Base-by-base conservation (phyloP, 768 basidiomycete genomes). In the Lactarius hengduanensis region DNA sequence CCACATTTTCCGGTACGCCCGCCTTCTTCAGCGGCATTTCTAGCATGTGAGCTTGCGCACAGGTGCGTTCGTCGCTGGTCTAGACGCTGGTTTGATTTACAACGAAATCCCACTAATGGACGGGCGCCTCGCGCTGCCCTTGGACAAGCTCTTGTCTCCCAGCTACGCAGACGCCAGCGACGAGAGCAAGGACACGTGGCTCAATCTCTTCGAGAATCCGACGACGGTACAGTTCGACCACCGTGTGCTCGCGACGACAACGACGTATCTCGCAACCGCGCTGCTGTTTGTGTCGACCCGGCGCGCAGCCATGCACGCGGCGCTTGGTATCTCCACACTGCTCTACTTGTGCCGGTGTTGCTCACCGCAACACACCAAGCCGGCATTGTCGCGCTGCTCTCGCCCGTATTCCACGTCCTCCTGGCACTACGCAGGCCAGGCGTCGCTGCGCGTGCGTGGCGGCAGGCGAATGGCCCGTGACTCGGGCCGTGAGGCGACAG, bases 141-240 rank as follows among this genome's bases (percentile, higher is more conserved):
- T 38, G 36, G 36, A 38, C 36, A 34, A 34, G 75, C 83, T 99
- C 28, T 86, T 96, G 74, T 87, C 91, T 30, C 73, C 82, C 1
- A 79, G 81, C 8, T 98, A 97, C 75, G 85, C 93, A 7, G 86
- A 87, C 75, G 4, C 26, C 15, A 8, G 16, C 34, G 22, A 22
- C 9, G 83, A 76, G 36, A 71, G 79, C 0, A 89, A 92, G 74
- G 80, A 83, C 68, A 86, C 85, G 20, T 96, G 94, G 94, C 82
- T 96, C 66, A 98, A 98, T 76, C 80, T 98, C 58, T 86, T 97
- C 69, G 97, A 99, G 78, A 99, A 99, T 73, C 97, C 97, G 8
- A 95, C 92, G 10, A 97, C 96, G 0, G 96, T 96, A 9, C 97
- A 99, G 75, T 98, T 98, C 72, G 87, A 99, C 73, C 97, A 99